Evolutionary conservation across 164 flowering plant genomes (phyloP).

Genomic region (Amborella trichopoda): DNA sequence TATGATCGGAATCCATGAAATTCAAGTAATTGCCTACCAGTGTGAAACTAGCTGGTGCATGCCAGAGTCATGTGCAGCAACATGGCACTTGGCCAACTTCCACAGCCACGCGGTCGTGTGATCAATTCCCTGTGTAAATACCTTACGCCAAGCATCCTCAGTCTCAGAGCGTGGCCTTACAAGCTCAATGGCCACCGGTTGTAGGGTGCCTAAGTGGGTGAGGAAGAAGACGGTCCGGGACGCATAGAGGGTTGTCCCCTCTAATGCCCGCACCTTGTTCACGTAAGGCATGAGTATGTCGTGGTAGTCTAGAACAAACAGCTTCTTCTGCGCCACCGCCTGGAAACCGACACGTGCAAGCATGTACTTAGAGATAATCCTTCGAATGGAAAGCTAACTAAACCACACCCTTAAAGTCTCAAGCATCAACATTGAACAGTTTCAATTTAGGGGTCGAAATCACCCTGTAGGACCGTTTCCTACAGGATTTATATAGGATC

Average conservation of each 20-base stretch:
- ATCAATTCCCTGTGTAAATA: constrained; percentile 12
- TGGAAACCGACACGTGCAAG: too few relatives aligned
- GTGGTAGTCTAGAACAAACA: constrained; percentile 59
- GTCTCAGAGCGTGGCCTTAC: constrained; percentile 30
- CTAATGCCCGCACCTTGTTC: constrained; percentile 24
- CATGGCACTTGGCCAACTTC: constrained; percentile 35
- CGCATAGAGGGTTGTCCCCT: constrained; percentile 56
- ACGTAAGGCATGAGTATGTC: constrained; percentile 48
- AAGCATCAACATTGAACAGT: too few relatives aligned
- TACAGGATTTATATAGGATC: too few relatives aligned
- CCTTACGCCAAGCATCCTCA: constrained; percentile 19
- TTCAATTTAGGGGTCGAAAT: too few relatives aligned
- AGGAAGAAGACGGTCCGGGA: constrained; percentile 63
- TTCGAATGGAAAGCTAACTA: too few relatives aligned
- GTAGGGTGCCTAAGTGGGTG: constrained; percentile 26
- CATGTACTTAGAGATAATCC: too few relatives aligned
- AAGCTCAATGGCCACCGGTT: constrained; percentile 62
- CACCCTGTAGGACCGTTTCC: too few relatives aligned
- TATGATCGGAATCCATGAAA: neutral
- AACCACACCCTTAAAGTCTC: too few relatives aligned
- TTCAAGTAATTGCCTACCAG: constrained; percentile 15
- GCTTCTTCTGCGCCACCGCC: constrained; percentile 42
- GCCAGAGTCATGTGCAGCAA: constrained; percentile 24
- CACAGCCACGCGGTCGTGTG: constrained; percentile 25
- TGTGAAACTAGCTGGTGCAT: constrained; percentile 23